phyloP scores from a whole-genome alignment of 2,329 filamentous ascomycete species.

The Lecanicillium sp. region DNA sequence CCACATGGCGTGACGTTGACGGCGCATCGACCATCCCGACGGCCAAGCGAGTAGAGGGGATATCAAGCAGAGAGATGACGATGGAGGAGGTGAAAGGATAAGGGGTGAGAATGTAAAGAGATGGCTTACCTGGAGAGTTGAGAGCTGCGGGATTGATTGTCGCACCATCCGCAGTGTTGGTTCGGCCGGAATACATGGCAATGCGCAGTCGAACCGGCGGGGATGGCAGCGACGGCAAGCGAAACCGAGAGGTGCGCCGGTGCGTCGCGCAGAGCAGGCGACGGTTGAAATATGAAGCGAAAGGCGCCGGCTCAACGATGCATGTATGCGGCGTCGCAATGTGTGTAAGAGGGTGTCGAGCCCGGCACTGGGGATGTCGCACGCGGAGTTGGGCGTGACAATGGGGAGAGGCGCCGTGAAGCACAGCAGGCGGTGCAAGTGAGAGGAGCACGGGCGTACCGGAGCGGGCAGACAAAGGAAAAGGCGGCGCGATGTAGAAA shows the following conservation, averaged over 20 bases:
- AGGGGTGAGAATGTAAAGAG: conserved; percentile 10
- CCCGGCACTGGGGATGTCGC: conserved; percentile 9
- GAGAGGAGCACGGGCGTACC: background rate
- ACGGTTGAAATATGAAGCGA: background rate
- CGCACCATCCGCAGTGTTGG: conserved; percentile 73
- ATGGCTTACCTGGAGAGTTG: conserved; percentile 64
- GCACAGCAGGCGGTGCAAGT: background rate
- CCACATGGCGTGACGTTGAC: background rate
- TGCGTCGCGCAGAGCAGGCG: background rate
- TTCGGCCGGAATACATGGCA: conserved; percentile 34
- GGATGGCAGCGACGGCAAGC: conserved; percentile 13
- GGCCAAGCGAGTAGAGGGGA: conserved; percentile 10
- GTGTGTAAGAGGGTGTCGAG: conserved; percentile 8
- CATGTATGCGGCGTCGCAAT: conserved; percentile 8
- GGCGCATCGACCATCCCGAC: conserved; percentile 10
- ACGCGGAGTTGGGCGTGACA: conserved; percentile 7
- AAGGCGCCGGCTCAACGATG: conserved; percentile 4
- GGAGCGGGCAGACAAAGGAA: background rate
- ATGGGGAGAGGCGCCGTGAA: conserved; percentile 1
- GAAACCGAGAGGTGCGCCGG: background rate
- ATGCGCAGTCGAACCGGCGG: conserved; percentile 11
- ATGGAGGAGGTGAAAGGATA: background rate
- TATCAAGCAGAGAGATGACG: background rate
- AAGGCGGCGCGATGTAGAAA: background rate
- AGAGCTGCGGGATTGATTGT: conserved; percentile 88